Percentiles rank a stretch among this genome's conserved stretches.
Conservation (phyloP, 2,329 filamentous ascomycete genomes). For the Xylaria hypoxylon region DNA sequence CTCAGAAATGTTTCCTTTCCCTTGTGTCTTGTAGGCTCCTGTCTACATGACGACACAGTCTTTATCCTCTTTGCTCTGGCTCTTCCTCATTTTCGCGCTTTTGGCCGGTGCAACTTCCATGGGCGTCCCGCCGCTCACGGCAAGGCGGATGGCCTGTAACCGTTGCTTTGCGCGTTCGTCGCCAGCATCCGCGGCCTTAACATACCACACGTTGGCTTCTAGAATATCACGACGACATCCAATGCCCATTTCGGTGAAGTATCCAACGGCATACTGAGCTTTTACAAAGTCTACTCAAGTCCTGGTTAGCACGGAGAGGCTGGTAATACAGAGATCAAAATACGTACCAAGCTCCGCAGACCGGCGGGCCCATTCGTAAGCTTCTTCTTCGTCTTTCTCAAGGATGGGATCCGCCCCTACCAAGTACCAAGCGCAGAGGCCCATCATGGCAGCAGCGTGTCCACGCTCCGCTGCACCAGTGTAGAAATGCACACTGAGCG, state of each 20-base stretch:
- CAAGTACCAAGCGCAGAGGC: slow-evolving; percentile 98
- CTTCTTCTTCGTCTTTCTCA: slow-evolving; percentile 95
- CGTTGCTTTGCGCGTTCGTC: slow-evolving; percentile 91
- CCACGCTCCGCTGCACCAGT: slow-evolving; percentile 88
- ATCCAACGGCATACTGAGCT: slow-evolving; percentile 94
- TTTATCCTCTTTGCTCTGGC: slow-evolving; percentile 57
- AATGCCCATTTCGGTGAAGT: slow-evolving; percentile 99
- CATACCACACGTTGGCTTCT: slow-evolving; percentile 98
- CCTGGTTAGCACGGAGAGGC: slow-evolving; percentile 36
- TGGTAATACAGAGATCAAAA: slow-evolving; percentile 7
- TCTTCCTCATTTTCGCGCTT: slow-evolving; percentile 64
- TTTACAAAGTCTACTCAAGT: slow-evolving; percentile 68
- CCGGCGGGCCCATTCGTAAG: slow-evolving; percentile 93
- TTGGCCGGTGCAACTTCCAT: slow-evolving; percentile 68
- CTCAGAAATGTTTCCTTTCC: slow-evolving; percentile 6
- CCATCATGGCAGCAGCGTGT: slow-evolving; percentile 94
- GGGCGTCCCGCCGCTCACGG: slow-evolving; percentile 70
- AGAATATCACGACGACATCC: slow-evolving; percentile 94
- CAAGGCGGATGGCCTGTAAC: slow-evolving; percentile 85
- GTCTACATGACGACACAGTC: slow-evolving; percentile 69
- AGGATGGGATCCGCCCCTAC: slow-evolving; percentile 91
- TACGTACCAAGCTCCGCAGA: slow-evolving; percentile 85
- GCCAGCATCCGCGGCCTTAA: slow-evolving; percentile 91
- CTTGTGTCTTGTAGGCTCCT: slow-evolving; percentile 23
- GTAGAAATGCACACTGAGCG: slow-evolving; percentile 96